Evolutionary conservation across 2,329 filamentous ascomycete species (phyloP), one percentile per base, ranked within the genome.

Genomic region (Colletotrichum sp.): DNA sequence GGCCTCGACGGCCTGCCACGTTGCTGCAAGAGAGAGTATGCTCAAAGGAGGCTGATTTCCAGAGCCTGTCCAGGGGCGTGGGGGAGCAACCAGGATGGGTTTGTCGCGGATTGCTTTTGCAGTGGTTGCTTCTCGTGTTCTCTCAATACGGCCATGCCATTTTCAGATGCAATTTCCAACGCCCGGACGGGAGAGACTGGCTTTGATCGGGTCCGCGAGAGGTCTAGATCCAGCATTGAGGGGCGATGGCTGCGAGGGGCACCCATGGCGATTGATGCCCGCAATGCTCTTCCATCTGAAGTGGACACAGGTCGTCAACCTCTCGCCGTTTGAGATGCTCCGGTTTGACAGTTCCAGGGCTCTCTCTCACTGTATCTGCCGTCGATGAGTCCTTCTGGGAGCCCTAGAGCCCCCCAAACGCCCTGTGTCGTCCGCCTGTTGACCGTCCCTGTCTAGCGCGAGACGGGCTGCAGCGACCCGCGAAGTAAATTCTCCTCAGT

Each of bases 141-240:
- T 55, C 55, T 72, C 63, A 63, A 72, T 64, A 61, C 29, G 63
- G 69, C 57, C 69, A 76, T 69, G 69, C 64, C 73, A 76, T 76
- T 76, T 75, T 59, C 36, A 73, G 70, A 76, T 72, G 73, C 73
- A 76, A 76, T 76, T 76, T 76, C 73, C 57, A 76, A 59, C 34
- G 73, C 64, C 55, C 32, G 15, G 57, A 63, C 57, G 57, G 73
- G 63, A 69, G 69, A 69, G 6, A 15, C 27, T 69, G 55, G 63
- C 22, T 32, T 44, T 57, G 64, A 76, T 69, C 57, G 63, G 64
- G 32, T 69, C 70, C 39, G 57, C 64, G 34, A 62, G 64, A 36
- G 73, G 69, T 73, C 73, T 76, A 76, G 73, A 69, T 72, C 25
- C 29, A 27, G 49, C 69, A n/a, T 66, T 15, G 68, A 36, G 52